These are phyloP conservation scores for Cutaneotrichosporon daszewskae DNA, from an alignment of 1,284 basidiomycete species.

Conservation along the genomic window DNA sequence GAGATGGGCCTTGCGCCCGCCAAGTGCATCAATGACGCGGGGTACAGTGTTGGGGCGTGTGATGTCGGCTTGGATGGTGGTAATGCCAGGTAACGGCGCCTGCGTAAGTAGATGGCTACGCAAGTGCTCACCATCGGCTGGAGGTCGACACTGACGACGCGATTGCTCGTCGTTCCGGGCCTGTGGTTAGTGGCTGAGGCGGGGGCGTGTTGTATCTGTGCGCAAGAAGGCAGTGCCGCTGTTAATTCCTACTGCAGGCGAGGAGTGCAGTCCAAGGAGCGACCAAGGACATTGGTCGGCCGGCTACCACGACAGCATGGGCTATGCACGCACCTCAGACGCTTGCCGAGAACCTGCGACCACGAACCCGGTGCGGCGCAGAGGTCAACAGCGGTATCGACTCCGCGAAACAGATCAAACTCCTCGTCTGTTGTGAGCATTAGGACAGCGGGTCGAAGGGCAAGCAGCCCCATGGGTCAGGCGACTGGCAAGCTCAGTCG, in stretches of 20 bases:
- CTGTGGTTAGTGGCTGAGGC: constrained; percentile 11
- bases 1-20: constrained; percentile 51
- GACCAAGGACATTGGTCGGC: no score
- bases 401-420: constrained; percentile 50
- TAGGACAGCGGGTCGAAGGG: no score
- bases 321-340: constrained; percentile 43
- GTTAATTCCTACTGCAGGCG: no score
- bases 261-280: no score
- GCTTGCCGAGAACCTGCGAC: constrained; percentile 42
- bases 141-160: constrained; percentile 55
- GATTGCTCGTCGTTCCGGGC: constrained; percentile 22
- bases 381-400: constrained; percentile 52
- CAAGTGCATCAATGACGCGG: constrained; percentile 51
- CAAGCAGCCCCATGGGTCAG: no score
- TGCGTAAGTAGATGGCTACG: constrained; percentile 11
- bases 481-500: no score
- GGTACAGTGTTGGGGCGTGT: constrained; percentile 52
- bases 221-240: no score
- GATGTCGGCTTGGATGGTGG: constrained; percentile 55
- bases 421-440: constrained; percentile 49
- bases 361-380: constrained; percentile 55
- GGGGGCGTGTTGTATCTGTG: no score
- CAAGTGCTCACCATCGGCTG: constrained; percentile 52
- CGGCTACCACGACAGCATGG: no score
- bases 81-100: constrained; percentile 53